Conservation (phyloP, 1,284 basidiomycete genomes). For the Rugosomyces carneus region DNA sequence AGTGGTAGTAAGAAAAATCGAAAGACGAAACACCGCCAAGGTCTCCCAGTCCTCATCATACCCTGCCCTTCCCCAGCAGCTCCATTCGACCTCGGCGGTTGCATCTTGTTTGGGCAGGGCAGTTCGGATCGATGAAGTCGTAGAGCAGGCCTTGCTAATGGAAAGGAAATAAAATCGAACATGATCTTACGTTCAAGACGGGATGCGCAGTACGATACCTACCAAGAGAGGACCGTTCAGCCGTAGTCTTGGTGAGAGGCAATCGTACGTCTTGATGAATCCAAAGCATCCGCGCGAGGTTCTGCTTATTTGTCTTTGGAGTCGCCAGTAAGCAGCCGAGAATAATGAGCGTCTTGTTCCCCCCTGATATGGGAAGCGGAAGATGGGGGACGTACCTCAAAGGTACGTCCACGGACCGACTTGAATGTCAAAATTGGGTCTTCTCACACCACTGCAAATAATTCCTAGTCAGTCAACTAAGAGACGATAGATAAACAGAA, state of each 20-base stretch:
- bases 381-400: too few species aligned
- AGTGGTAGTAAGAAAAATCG: too few species aligned
- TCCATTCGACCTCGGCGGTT: constrained; percentile 15
- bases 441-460: constrained; percentile 27
- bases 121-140: constrained; percentile 19
- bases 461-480: background rate
- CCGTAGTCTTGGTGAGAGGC: constrained; percentile 5
- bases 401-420: too few species aligned
- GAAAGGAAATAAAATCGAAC: too few species aligned
- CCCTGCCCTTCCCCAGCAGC: constrained; percentile 19
- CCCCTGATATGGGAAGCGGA: too few species aligned
- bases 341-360: constrained; percentile 11
- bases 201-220: too few species aligned
- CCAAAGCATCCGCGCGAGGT: constrained; percentile 6
- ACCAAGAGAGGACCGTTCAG: constrained; percentile 7
- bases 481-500: too few species aligned
- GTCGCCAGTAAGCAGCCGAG: constrained; percentile 9
- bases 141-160: constrained; percentile 10
- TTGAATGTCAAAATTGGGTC: too few species aligned
- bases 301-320: constrained; percentile 4
- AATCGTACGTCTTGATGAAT: constrained; percentile 11
- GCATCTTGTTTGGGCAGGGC: constrained; percentile 2
- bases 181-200: too few species aligned
- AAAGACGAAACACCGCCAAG: too few species aligned
- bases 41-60: constrained; percentile 19